Evolutionary conservation across 257 asterid species (phyloP).

Genomic region (Solanum chaucha): DNA sequence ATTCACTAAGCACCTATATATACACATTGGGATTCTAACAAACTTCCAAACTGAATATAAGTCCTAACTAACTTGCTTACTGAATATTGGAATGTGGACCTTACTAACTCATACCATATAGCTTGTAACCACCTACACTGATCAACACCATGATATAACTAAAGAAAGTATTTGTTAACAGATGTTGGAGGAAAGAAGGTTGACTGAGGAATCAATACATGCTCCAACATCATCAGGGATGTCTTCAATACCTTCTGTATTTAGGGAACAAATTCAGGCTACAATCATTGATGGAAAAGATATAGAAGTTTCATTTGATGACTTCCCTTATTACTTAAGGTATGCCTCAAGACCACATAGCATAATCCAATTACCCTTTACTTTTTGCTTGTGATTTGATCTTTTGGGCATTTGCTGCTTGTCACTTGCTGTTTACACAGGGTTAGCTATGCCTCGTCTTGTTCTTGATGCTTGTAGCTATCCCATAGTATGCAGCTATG

Average conservation of each 20-base stretch:
- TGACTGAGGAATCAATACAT: slow-evolving; percentile 39
- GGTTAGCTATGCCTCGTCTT: background rate
- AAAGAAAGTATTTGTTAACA: slow-evolving; percentile 14
- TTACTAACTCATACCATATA: background rate
- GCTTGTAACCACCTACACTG: background rate
- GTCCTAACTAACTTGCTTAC: background rate
- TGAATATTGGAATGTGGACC: background rate
- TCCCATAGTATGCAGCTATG: background rate
- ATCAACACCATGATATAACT: background rate
- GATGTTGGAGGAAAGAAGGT: slow-evolving; percentile 47
- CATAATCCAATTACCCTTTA: background rate
- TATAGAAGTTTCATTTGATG: slow-evolving; percentile 64
- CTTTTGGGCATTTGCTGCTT: background rate
- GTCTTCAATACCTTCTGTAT: slow-evolving; percentile 37
- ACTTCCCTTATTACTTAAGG: slow-evolving; percentile 88
- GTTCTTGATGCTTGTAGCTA: background rate
- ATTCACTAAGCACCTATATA: background rate
- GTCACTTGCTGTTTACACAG: background rate
- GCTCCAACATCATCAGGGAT: slow-evolving; percentile 41
- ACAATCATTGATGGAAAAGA: slow-evolving; percentile 45
- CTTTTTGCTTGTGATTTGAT: background rate
- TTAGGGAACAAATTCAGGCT: slow-evolving; percentile 48
- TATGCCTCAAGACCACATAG: slow-evolving; percentile 1
- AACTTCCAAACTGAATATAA: background rate
- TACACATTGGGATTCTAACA: background rate